phyloP scores from a whole-genome alignment of 1,284 basidiomycete species.

The Austroboletus rostrupii region DNA sequence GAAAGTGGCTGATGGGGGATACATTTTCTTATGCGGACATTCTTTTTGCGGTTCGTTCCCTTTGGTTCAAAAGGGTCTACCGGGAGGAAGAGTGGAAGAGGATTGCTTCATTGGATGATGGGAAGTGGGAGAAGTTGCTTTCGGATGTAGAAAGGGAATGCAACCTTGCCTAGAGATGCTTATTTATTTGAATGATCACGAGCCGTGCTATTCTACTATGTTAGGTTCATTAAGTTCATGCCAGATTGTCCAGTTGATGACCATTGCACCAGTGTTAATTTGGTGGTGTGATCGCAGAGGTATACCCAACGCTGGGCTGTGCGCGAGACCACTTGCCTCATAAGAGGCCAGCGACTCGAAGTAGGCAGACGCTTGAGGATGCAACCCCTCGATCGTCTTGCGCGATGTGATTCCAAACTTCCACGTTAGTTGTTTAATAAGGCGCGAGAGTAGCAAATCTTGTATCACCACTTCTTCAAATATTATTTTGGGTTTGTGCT shows the following conservation, averaged over 20 bases:
- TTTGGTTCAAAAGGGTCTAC: slow-evolving; percentile 17
- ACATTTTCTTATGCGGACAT: slow-evolving; percentile 31
- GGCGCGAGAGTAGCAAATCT: slow-evolving; percentile 6
- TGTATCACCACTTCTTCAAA: neutral
- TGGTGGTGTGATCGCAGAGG: too few species aligned
- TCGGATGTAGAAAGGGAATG: slow-evolving; percentile 21
- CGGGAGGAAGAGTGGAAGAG: slow-evolving; percentile 24
- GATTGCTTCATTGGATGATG: slow-evolving; percentile 19
- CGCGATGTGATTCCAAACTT: slow-evolving; percentile 11
- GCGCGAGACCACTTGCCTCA: too few species aligned
- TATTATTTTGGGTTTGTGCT: slow-evolving; percentile 21
- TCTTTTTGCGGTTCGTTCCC: slow-evolving; percentile 10
- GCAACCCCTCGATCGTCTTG: slow-evolving; percentile 17
- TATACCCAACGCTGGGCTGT: too few species aligned
- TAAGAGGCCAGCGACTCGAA: neutral
- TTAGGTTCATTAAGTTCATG: too few species aligned
- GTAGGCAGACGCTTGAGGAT: slow-evolving; percentile 9
- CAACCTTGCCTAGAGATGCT: slow-evolving; percentile 10
- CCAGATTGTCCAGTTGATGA: too few species aligned
- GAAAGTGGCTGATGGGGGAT: slow-evolving; percentile 26
- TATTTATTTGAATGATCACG: too few species aligned
- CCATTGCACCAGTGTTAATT: too few species aligned
- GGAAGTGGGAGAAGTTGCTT: slow-evolving; percentile 23
- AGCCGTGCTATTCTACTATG: too few species aligned
- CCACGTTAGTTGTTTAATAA: slow-evolving; percentile 20